Conservation (phyloP, 306 rosid genomes). For the Quercus agrifolia region DNA sequence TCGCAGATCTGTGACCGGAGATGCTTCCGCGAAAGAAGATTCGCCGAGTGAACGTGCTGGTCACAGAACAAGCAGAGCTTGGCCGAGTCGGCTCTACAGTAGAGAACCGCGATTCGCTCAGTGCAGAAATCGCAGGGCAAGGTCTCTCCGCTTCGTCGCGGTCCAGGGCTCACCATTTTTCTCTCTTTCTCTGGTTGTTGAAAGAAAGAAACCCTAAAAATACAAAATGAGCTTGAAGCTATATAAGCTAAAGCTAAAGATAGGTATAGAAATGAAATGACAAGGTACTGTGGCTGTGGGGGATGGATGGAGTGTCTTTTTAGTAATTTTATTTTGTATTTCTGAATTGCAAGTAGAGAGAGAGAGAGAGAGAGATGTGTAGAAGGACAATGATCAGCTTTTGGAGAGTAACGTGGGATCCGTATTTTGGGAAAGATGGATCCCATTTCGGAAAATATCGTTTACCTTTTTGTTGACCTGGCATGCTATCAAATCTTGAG, state of each 20-base stretch:
- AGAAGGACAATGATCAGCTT: not conserved
- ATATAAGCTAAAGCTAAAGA: not conserved
- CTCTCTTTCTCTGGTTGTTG: no score
- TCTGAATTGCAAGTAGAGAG: no score
- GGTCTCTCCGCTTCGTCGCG: constrained; percentile 11
- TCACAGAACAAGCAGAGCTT: constrained; percentile 73
- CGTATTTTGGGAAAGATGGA: not conserved
- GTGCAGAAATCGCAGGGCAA: constrained; percentile 64
- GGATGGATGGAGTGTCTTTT: not conserved
- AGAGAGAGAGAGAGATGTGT: no score
- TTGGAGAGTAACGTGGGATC: not conserved
- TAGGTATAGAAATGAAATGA: not conserved
- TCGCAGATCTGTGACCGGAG: constrained; percentile 66
- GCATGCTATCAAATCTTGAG: not conserved
- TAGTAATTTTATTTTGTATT: not conserved
- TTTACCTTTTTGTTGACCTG: constrained; percentile 11
- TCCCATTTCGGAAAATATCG: constrained; percentile 13
- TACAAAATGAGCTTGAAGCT: not conserved
- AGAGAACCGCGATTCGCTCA: constrained; percentile 45
- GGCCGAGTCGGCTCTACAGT: constrained; percentile 68
- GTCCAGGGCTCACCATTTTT: constrained; percentile 39
- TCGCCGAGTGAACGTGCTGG: constrained; percentile 65
- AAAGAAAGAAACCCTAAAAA: constrained; percentile 10
- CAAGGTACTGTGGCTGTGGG: not conserved
- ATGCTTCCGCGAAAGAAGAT: constrained; percentile 58